Percentiles rank a stretch among this genome's conserved stretches.
Conservation (phyloP, 1,139 yeast genomes). For the Zygosaccharomyces sapae region DNA sequence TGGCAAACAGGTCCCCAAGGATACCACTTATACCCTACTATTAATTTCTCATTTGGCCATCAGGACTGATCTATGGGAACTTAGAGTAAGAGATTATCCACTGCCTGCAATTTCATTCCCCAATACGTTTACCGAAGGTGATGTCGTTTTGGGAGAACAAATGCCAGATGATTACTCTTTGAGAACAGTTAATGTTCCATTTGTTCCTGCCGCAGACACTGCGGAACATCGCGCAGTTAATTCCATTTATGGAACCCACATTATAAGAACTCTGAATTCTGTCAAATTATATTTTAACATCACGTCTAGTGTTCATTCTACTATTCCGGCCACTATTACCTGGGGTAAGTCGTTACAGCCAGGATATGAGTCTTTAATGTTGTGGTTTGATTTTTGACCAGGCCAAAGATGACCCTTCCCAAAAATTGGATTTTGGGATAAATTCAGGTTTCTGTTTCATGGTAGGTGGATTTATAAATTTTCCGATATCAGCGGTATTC, state of each 20-base stretch:
- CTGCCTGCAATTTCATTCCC: conserved; percentile 43
- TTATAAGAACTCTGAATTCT: conserved; percentile 51
- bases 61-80: conserved; percentile 45
- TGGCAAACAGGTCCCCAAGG: conserved; percentile 75
- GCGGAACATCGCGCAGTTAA: conserved; percentile 40
- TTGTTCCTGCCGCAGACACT: conserved; percentile 41
- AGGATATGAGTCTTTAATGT: conserved; percentile 70
- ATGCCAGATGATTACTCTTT: conserved; percentile 42
- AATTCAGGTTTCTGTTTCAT: conserved; percentile 51
- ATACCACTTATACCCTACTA: conserved; percentile 57
- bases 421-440: conserved; percentile 72
- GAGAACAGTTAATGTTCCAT: conserved; percentile 55
- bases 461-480: conserved; percentile 48
- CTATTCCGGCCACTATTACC: conserved; percentile 60
- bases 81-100: conserved; percentile 60
- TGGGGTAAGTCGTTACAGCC: conserved; percentile 85
- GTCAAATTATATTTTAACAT: conserved; percentile 66
- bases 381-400: conserved; percentile 74
- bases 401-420: conserved; percentile 81
- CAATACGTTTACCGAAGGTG: conserved; percentile 42
- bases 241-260: conserved; percentile 54
- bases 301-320: conserved; percentile 48
- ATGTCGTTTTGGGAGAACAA: conserved; percentile 51
- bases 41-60: conserved; percentile 49
- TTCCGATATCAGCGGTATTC: conserved; percentile 32